Evolutionary conservation across 78 protist species (phyloP).

Genomic region (Fonticula alba): DNA sequence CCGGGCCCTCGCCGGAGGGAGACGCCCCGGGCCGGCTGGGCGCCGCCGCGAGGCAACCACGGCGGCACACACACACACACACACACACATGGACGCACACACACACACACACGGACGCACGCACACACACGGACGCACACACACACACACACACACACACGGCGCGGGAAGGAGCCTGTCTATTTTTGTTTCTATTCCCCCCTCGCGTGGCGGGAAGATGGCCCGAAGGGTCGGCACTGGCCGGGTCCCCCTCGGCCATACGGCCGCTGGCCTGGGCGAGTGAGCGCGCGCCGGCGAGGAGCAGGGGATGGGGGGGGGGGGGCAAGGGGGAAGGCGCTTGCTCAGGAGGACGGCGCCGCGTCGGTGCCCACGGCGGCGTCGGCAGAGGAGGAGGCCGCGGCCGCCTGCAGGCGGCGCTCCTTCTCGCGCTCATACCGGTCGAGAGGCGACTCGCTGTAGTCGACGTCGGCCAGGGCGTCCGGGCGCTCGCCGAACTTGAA

Average conservation of each 20-base stretch:
- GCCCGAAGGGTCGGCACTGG: neutral
- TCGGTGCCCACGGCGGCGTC: too few relatives aligned
- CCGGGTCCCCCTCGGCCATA: neutral
- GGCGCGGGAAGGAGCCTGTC: neutral
- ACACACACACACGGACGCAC: conserved; percentile 1
- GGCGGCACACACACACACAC: neutral
- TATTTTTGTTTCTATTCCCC: too few relatives aligned
- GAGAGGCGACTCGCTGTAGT: too few relatives aligned
- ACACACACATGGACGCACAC: neutral
- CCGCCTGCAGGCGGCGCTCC: too few relatives aligned
- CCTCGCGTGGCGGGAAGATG: neutral
- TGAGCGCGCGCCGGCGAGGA: neutral
- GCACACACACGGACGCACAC: neutral
- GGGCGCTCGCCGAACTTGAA: too few relatives aligned
- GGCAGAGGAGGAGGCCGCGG: too few relatives aligned
- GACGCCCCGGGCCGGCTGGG: too few relatives aligned
- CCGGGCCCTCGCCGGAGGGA: too few relatives aligned
- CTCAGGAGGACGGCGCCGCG: too few relatives aligned
- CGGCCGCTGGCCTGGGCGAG: neutral
- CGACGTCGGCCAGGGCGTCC: too few relatives aligned
- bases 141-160: conserved; percentile 5
- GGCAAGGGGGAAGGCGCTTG: too few relatives aligned
- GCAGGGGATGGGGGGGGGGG: neutral
- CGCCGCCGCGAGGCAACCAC: neutral
- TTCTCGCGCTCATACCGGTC: too few relatives aligned